Percentiles rank a stretch among this genome's conserved stretches.
Evolutionary conservation across 1,139 yeast genomes (phyloP).

Genomic region (Geotrichum klebahnii): DNA sequence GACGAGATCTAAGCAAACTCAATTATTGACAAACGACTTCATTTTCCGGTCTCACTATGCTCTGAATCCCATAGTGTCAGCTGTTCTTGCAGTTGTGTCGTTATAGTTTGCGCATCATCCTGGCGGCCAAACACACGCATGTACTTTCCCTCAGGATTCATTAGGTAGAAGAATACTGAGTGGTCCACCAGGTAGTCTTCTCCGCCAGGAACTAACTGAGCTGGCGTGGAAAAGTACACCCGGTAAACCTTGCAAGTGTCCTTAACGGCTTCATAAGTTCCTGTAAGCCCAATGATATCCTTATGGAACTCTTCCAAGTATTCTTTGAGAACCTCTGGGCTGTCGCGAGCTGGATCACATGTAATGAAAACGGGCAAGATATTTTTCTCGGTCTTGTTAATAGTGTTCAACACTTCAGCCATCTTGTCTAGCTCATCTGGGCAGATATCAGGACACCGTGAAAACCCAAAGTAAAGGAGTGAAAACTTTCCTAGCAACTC

Average conservation of each 20-base stretch:
- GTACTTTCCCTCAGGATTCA: constrained; percentile 95
- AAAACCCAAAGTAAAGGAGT: constrained; percentile 85
- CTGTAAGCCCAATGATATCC: constrained; percentile 81
- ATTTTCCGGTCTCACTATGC: too few relatives aligned
- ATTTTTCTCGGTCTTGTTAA: constrained; percentile 49
- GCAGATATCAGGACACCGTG: constrained; percentile 96
- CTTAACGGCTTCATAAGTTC: constrained; percentile 78
- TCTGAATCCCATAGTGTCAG: too few relatives aligned
- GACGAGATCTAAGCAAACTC: too few relatives aligned
- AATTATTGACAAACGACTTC: too few relatives aligned
- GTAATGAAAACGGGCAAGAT: constrained; percentile 73
- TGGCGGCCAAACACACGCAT: constrained; percentile 92
- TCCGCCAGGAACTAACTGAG: constrained; percentile 85
- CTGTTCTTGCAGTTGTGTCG: too few relatives aligned
- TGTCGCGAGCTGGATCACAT: constrained; percentile 92
- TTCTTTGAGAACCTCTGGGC: constrained; percentile 73
- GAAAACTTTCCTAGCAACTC: constrained; percentile 74
- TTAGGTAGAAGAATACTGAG: constrained; percentile 87
- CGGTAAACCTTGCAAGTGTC: constrained; percentile 79
- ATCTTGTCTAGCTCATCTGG: constrained; percentile 94
- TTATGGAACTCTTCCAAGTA: constrained; percentile 86
- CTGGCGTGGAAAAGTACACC: constrained; percentile 93
- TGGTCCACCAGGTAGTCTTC: constrained; percentile 96
- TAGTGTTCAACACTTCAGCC: constrained; percentile 65
- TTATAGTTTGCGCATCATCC: too few relatives aligned